These are phyloP conservation scores for Aspergillus awamori DNA, from an alignment of 2,329 filamentous ascomycete genomes.

Conservation along the genomic window DNA sequence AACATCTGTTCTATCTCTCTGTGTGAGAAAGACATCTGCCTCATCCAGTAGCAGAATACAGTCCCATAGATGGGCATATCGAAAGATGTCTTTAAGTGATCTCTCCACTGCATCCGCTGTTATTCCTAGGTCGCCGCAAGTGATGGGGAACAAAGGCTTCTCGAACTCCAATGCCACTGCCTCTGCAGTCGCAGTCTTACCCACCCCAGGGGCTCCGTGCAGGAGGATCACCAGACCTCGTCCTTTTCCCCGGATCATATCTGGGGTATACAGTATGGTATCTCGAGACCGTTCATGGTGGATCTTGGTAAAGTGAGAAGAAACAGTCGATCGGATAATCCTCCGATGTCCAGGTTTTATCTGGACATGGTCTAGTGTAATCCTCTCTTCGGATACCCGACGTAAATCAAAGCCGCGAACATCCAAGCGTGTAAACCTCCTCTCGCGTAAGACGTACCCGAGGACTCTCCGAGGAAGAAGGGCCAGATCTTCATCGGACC, in stretches of 20 bases:
- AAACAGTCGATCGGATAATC: background rate
- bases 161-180: background rate
- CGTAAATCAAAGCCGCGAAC: background rate
- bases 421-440: background rate
- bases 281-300: background rate
- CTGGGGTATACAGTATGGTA: background rate
- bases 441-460: background rate
- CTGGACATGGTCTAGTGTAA: background rate
- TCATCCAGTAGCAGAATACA: conserved; percentile 27
- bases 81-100: conserved; percentile 49
- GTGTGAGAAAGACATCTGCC: conserved; percentile 23
- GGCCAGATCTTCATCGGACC: background rate
- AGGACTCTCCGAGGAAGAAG: background rate
- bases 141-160: conserved; percentile 44
- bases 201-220: conserved; percentile 12
- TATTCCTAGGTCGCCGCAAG: conserved; percentile 53
- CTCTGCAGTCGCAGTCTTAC: conserved; percentile 13
- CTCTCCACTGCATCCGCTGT: conserved; percentile 47
- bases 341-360: background rate
- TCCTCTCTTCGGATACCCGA: background rate
- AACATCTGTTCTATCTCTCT: conserved; percentile 17
- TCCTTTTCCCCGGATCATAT: conserved; percentile 2
- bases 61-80: conserved; percentile 42
- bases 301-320: background rate
- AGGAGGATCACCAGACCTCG: conserved; percentile 9